Base-by-base conservation (phyloP, 1,284 basidiomycete species). In the Lignosus rhinocerotis region DNA sequence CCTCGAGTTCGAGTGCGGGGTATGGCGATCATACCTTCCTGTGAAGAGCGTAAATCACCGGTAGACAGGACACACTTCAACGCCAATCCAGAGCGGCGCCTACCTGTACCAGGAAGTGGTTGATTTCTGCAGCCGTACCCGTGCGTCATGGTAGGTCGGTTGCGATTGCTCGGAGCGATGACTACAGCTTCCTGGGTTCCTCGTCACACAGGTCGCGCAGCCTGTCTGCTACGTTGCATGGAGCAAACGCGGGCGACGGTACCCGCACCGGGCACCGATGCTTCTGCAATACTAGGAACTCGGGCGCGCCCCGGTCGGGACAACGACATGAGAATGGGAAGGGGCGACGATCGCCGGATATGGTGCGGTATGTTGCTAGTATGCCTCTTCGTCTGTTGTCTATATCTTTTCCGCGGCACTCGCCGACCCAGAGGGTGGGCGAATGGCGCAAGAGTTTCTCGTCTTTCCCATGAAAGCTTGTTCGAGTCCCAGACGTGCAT, bases 211-310 rank as follows among this genome's bases (percentile, higher is more conserved):
- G 52, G 14, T 31, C 33, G 42, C 39, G 32, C 33, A 46, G 36
- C 36, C 30, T 43, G 47, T 36, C 9, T 17, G 39, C 47, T 21
- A 48, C 45, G 44, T 45, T 25, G 33, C 32, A 51, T 19, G 51
- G 25, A 17, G 31, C 45, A 42, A 31, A n/a, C 47, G 46, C 51
- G 36, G 25, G 31, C 44, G 51, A 50, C 46, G 56, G 46, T 30
- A 19, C 25, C 46, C 56, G 56, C 42, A 44, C 51, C 56, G 56
- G 43, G 16, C 52, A 54, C 56, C 56, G 56, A 58, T 54, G 56
- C 56, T 58, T 58, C 56, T 58, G 25, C 56, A 39, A 58, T 50
- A 41, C 43, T 21, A 45, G 51, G 21, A 31, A 8, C 30, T 17
- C 39, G 45, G 30, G 30, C 38, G 38, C 48, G 49, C 17, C 33